phyloP scores from a whole-genome alignment of 2,329 filamentous ascomycete genomes.

The Trichoderma atroviride region DNA sequence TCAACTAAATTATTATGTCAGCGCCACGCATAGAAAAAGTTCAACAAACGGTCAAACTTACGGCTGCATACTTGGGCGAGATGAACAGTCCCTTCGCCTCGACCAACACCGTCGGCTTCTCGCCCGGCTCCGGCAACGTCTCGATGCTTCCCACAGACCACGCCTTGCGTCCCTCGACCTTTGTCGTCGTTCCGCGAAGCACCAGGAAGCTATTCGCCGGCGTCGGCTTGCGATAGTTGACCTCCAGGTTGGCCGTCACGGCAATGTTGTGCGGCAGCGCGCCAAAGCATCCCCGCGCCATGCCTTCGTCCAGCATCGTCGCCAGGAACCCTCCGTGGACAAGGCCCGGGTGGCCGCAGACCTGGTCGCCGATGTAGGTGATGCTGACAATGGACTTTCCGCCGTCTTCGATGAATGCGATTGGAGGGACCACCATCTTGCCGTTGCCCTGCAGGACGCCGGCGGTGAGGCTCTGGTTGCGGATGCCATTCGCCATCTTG shows the following conservation, averaged over 20 bases:
- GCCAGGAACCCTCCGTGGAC: slow-evolving; percentile 89
- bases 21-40: background rate
- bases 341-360: slow-evolving; percentile 89
- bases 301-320: slow-evolving; percentile 88
- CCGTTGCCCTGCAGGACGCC: slow-evolving; percentile 75
- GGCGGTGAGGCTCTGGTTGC: slow-evolving; percentile 76
- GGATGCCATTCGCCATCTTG: slow-evolving; percentile 74
- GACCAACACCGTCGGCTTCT: slow-evolving; percentile 68
- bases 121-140: slow-evolving; percentile 65
- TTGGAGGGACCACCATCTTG: slow-evolving; percentile 78
- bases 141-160: slow-evolving; percentile 91
- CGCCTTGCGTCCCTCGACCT: slow-evolving; percentile 89
- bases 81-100: slow-evolving; percentile 87
- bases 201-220: slow-evolving; percentile 76
- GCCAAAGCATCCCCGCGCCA: slow-evolving; percentile 85
- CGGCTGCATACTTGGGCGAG: slow-evolving; percentile 80
- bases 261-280: slow-evolving; percentile 84
- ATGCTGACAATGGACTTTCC: slow-evolving; percentile 73
- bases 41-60: slow-evolving; percentile 44
- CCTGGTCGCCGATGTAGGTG: slow-evolving; percentile 73
- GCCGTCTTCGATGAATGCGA: slow-evolving; percentile 71
- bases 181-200: slow-evolving; percentile 75
- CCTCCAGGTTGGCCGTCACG: slow-evolving; percentile 81
- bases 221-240: slow-evolving; percentile 82
- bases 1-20: slow-evolving; percentile 28